Evolutionary conservation across 352 stramenopile genomes (phyloP), one percentile per base, ranked within the genome.

Genomic region (Globisporangium apiculatum): DNA sequence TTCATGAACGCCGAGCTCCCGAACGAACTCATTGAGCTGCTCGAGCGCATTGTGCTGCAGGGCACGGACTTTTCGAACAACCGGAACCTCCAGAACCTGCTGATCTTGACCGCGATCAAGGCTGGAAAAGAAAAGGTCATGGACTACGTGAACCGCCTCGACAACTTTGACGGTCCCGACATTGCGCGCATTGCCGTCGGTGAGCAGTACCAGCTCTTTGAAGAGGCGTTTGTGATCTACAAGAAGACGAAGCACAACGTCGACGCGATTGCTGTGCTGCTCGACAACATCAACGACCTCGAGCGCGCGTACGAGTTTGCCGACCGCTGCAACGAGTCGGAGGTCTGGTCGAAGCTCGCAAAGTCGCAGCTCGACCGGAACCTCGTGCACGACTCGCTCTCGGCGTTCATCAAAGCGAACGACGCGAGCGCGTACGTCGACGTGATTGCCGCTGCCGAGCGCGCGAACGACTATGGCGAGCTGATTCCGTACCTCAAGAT

Each of bases 1-100:
- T 99, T 99, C 79, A 99, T 99, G 97, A 98, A 98, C 63, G 97
- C 97, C 35, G 97, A 99, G 62, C 76, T 99, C 61, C 97, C 97
- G 58, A 96, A 97, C 66, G 97, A 99, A 71, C 75, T 99, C 48
- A 99, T 99, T 65, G 97, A 97, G 73, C 79, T 99, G 51, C 86
- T 99, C 15, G 98, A 99, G 74, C 92, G 97, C 55, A 99, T 99
- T 62, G 97, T 99, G 51, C 82, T 99, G 7, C 98, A 99, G 77
- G 97, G 97, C 62, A 98, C 92, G 15, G 97, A 99, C 70, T 99
- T 99, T 71, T 99, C 95, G 24, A 91, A 97, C 71, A 99, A 99
- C 94, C 98, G 98, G 70, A 99, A 99, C 72, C 71, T 99, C 59
- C 97, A 99, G 78, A 99, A 99, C 77, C 72, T 99, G 64, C 76